Evolutionary conservation across 345 rosid genomes (phyloP), one percentile per base, ranked within the genome.

Genomic region (Gossypium herbaceum): DNA sequence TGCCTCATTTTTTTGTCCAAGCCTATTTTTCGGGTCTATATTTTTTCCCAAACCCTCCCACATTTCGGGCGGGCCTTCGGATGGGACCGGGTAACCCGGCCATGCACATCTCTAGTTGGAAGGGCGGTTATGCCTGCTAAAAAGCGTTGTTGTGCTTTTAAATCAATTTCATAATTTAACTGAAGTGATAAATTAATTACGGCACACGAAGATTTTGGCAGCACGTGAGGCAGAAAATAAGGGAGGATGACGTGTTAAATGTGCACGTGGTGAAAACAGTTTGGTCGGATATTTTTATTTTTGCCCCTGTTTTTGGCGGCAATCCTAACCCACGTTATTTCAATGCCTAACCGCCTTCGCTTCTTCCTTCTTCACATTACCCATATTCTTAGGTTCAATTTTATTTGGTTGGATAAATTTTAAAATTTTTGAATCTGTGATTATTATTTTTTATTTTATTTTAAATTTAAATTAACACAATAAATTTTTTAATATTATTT

Each of bases 291-390:
- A n/a, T 13, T 69, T 62, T 4, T 57, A 19, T 3, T 51, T 57
- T 57, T 57, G 81, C 78, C 74, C 54, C 77, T 68, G n/a, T 50
- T 69, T 77, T 81, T 73, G 81, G 81, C 78, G 76, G 83, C 78
- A 70, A 79, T 25, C 34, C 34, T 73, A 72, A 43, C 75, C 63
- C 75, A 55, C 61, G 44, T 70, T 47, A 70, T 78, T 72, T 66
- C 25, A 17, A 6, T 71, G 71, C 24, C 44, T 22, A 58, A 74
- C 70, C 12, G 68, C 39, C 41, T 50, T 27, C 55, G 2, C 3
- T 19, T 25, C 20, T 57, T 22, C 12, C 63, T 45, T 73, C 12
- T 56, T 61, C 45, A 4, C 25, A 29, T 11, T 64, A 63, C 77
- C 71, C n/a, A 44, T 47, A 0, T 29, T 4, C 41, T 34, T 34